phyloP scores from a whole-genome alignment of 176 grass and related monocot species.

The Hordeum marinum region DNA sequence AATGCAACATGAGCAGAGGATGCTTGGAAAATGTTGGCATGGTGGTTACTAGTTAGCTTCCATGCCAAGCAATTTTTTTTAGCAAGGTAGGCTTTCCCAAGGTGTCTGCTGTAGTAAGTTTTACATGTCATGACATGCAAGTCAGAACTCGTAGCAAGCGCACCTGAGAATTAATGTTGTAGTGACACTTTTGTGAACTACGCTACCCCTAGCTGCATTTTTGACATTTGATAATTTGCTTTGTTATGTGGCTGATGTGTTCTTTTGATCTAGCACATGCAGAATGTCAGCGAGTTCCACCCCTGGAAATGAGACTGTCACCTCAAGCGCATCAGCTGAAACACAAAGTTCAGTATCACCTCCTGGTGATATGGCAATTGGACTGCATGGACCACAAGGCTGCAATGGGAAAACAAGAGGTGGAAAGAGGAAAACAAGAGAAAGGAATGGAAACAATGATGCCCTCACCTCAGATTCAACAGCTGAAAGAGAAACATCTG shows the following conservation, averaged over 20 bases:
- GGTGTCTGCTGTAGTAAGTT: constrained; percentile 20
- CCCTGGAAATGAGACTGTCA: constrained; percentile 12
- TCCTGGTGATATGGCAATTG: background rate
- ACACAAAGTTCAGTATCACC: constrained; percentile 3
- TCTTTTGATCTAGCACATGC: constrained; percentile 11
- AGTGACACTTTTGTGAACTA: background rate
- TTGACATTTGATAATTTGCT: background rate
- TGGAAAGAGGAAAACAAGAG: constrained; percentile 34
- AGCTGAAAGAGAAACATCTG: constrained; percentile 11
- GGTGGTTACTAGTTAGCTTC: constrained; percentile 16
- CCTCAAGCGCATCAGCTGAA: constrained; percentile 33
- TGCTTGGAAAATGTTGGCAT: constrained; percentile 10
- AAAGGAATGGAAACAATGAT: constrained; percentile 22
- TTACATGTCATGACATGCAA: background rate
- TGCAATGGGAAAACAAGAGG: constrained; percentile 16
- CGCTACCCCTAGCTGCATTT: background rate
- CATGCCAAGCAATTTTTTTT: background rate
- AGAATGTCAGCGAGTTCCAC: constrained; percentile 15
- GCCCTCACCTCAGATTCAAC: background rate
- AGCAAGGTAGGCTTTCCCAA: constrained; percentile 13
- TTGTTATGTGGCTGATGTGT: background rate
- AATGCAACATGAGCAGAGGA: background rate
- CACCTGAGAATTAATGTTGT: background rate
- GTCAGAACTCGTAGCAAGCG: background rate
- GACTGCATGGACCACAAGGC: constrained; percentile 20